Base-by-base conservation (phyloP, 768 basidiomycete species). In the Lactarius hengduanensis region DNA sequence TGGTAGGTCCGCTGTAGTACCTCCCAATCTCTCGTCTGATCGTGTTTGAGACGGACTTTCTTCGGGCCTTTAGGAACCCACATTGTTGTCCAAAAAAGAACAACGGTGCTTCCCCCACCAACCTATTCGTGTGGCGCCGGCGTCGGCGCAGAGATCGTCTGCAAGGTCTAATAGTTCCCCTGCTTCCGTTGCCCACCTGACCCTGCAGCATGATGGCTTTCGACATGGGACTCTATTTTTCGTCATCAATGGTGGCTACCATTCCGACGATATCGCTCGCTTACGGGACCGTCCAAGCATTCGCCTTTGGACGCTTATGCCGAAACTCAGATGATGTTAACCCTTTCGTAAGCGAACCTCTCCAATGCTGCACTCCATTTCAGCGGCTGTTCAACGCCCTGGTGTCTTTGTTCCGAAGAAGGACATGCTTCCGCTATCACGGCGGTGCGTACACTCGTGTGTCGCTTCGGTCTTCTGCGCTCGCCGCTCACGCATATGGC, bases 101-200 rank as follows among this genome's bases (percentile, higher is more conserved):
- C n/a, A 32, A 26, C 30, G 60, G 55, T 30, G 50, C 56, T 53
- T 62, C 38, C 36, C 50, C 36, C 22, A 26, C 50, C 57, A 47
- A 40, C 60, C 40, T 60, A 32, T 22, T 66, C n/a, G 61, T 57
- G 65, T 66, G 65, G 65, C 65, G 50, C 50, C 50, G 43, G 20
- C 30, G 47, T 54, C 22, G 50, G 20, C 20, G 58, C 26, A 40
- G 53, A 43, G 38, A 26, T 58, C 63, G 36, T 57, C 30, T 34
- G 30, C 56, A 41, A 62, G 34, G 47, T n/a, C 32, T 26, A 61
- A 53, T 34, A 22, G 34, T 28, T 28, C 32, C 8, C 30, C 41
- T 28, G 32, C 32, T 32, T 32, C 32, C 32, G 32, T 32, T 32
- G 16, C 60, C 22, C 13, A 15, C 22, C 26, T 26, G 50, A 53